Conservation (phyloP, 352 stramenopile genomes). For the Phytopythium chamaehyphon region DNA sequence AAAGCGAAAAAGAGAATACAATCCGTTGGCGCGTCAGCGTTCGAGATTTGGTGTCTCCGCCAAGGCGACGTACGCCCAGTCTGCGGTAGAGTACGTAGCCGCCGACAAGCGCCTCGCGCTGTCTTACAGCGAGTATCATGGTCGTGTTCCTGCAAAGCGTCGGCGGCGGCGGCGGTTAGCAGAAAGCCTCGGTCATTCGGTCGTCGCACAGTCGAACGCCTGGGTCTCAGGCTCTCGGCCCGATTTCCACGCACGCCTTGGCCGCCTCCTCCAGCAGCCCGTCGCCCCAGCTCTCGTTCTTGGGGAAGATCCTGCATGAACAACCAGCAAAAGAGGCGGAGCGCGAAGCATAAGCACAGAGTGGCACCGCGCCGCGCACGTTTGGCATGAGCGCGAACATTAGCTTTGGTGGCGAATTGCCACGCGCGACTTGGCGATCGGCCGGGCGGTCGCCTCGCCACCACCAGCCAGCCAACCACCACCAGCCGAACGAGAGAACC, state of each 20-base stretch:
- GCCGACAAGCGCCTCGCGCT: slow-evolving; percentile 8
- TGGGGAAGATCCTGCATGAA: slow-evolving; percentile 28
- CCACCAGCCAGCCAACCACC: slow-evolving; percentile 1
- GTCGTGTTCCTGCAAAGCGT: slow-evolving; percentile 24
- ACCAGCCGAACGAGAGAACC: neutral
- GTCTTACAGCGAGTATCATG: slow-evolving; percentile 28
- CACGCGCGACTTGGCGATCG: no score
- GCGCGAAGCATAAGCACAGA: neutral
- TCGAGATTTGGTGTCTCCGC: neutral
- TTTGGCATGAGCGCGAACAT: slow-evolving; percentile 6
- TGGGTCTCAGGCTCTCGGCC: no score
- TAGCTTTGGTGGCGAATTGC: slow-evolving; percentile 3
- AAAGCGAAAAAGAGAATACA: slow-evolving; percentile 1
- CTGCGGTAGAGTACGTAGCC: slow-evolving; percentile 46
- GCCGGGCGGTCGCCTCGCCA: no score
- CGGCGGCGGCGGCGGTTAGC: neutral
- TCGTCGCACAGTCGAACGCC: slow-evolving; percentile 2
- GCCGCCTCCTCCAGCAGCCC: slow-evolving; percentile 25
- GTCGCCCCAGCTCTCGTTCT: slow-evolving; percentile 34
- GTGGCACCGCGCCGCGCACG: slow-evolving; percentile 2
- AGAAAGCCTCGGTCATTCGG: neutral
- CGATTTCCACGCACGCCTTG: slow-evolving; percentile 11
- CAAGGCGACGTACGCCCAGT: slow-evolving; percentile 24
- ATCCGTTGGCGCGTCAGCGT: neutral
- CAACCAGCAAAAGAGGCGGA: neutral